Evolutionary conservation across 352 stramenopile genomes (phyloP).

Genomic region (Thraustochytrium sp.): DNA sequence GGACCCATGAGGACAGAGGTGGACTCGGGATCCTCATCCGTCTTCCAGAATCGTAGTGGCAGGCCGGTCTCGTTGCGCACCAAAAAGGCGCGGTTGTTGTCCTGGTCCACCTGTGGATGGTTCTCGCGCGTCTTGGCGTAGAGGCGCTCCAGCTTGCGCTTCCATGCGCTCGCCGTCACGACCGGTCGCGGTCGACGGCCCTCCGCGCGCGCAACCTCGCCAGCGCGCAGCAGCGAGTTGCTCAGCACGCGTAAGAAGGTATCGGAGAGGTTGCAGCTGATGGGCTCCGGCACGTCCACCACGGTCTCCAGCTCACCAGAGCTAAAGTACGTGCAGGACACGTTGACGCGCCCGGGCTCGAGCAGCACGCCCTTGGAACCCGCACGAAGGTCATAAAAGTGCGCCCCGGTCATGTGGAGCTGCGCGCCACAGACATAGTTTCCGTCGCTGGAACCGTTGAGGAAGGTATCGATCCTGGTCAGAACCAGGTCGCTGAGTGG

Average conservation of each 20-base stretch:
- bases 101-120: neutral
- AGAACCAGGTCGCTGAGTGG: slow-evolving; percentile 25
- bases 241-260: slow-evolving; percentile 17
- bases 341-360: slow-evolving; percentile 1
- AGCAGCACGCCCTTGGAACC: slow-evolving; percentile 31
- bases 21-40: neutral
- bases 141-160: neutral
- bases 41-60: neutral
- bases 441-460: slow-evolving; percentile 32
- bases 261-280: slow-evolving; percentile 35
- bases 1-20: neutral
- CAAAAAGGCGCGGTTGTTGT: slow-evolving; percentile 2
- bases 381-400: slow-evolving; percentile 28
- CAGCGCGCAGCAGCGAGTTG: neutral
- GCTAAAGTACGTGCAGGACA: slow-evolving; percentile 33
- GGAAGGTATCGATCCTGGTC: neutral
- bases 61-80: slow-evolving; percentile 32
- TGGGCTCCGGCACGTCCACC: slow-evolving; percentile 29
- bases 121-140: neutral
- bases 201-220: neutral
- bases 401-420: slow-evolving; percentile 28
- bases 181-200: neutral
- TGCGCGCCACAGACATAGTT: slow-evolving; percentile 29
- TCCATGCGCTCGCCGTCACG: neutral
- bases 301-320: slow-evolving; percentile 3